Conservation (phyloP, 108 stramenopile species). For the Stephanodiscus triporus region DNA sequence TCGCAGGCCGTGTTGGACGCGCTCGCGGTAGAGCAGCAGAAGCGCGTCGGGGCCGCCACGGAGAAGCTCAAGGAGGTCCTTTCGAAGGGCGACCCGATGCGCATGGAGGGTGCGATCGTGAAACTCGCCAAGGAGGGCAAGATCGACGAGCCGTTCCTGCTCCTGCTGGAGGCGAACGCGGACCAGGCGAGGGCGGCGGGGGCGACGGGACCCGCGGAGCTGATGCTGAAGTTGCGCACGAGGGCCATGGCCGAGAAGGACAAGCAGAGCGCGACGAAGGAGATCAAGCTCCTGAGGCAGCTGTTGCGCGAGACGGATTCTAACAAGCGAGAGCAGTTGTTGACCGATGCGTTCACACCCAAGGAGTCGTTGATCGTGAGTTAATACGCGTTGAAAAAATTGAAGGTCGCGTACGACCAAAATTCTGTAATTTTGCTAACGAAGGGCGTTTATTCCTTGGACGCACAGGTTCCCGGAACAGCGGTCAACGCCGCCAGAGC, state of each 20-base stretch:
- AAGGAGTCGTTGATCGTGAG: conserved; percentile 72
- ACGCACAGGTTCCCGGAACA: conserved; percentile 69
- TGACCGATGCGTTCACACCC: conserved; percentile 89
- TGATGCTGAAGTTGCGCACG: conserved; percentile 72
- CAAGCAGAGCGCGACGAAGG: conserved; percentile 74
- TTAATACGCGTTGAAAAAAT: not conserved
- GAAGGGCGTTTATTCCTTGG: not conserved
- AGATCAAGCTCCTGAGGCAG: conserved; percentile 80
- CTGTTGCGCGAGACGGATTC: conserved; percentile 72
- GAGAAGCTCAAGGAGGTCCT: conserved; percentile 69
- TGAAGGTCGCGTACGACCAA: not conserved
- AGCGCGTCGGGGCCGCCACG: conserved; percentile 68
- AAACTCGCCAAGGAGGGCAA: conserved; percentile 75
- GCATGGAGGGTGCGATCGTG: conserved; percentile 87
- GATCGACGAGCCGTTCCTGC: conserved; percentile 82
- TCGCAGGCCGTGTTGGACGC: conserved; percentile 68
- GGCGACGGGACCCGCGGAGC: conserved; percentile 71
- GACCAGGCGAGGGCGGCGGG: conserved; percentile 81
- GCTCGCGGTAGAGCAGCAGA: conserved; percentile 72
- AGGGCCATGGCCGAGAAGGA: conserved; percentile 85
- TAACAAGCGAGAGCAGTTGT: conserved; percentile 63
- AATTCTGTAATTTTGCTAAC: not conserved
- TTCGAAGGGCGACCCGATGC: conserved; percentile 80
- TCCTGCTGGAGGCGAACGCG: conserved; percentile 86
- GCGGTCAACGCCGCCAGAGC: conserved; percentile 85